Base-by-base conservation (phyloP, 1,284 basidiomycete genomes). In the Spongiforma sp. region DNA sequence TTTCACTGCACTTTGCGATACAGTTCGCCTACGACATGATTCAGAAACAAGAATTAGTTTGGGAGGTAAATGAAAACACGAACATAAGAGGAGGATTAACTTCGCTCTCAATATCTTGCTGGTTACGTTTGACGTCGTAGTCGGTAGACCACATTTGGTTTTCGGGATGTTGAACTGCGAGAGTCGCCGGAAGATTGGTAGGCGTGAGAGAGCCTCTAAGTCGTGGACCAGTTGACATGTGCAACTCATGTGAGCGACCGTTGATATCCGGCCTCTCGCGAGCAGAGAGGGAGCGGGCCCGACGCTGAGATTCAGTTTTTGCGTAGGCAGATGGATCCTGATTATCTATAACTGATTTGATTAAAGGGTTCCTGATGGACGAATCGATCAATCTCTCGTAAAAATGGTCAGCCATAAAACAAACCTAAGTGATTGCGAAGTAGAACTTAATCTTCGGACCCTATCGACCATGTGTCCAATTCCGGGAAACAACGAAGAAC, bases 141-240 rank as follows among this genome's bases (percentile, higher is more conserved):
- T 59, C 66, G 33, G 36, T 39, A 19, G 62, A 48, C 37, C 26
- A 54, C 36, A 32, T 1, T 15, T 19, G 62, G 36, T 1, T 59
- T 26, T 9, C 48, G 19, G 63, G 59, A 41, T 62, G 65, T 17
- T 8, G 19, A 10, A 30, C 21, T 19, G 30, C 2, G 10, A 56
- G 19, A 17, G 37, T 32, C 19, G 28, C 52, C n/a, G n/a, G n/a
- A n/a, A n/a, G 62, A 8, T 7, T 10, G 11, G 73, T 71, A 34
- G 73, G 72, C 5, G 73, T 67, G 32, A 75, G 60, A 17, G 19
- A 26, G 33, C 26, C n/a, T n/a, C n/a, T 39, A 19, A 14, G 4
- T 26, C 26, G 57, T 56, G 64, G 62, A 57, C 54, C 67, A 9
- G 37, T 36, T 36, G 61, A 8, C 6, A 26, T 15, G 12, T 50